Conservation (phyloP, 768 basidiomycete genomes). For the Phanerochaete sordida region DNA sequence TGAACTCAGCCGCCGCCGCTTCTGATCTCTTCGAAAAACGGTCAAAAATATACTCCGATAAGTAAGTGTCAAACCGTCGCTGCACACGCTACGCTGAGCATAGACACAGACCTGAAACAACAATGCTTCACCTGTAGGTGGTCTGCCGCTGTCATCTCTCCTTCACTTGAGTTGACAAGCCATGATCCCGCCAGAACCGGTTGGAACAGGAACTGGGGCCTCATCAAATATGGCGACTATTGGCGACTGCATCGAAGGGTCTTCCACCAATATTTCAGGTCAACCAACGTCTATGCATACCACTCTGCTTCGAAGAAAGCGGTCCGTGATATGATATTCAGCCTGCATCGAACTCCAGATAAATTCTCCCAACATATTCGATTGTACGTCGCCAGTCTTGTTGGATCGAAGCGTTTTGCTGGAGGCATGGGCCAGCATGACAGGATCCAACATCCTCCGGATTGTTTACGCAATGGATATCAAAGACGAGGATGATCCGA, state of each 20-base stretch:
- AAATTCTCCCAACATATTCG: too few relatives aligned
- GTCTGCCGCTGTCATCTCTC: background rate
- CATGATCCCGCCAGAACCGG: background rate
- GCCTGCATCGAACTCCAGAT: too few relatives aligned
- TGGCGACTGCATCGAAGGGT: conserved; percentile 17
- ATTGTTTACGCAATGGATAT: background rate
- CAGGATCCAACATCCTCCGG: background rate
- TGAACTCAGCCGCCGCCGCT: background rate
- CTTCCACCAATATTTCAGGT: conserved; percentile 19
- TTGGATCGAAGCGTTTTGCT: too few relatives aligned
- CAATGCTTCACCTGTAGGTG: background rate
- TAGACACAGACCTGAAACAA: background rate
- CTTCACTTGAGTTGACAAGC: too few relatives aligned
- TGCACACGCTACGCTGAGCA: background rate
- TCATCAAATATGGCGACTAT: conserved; percentile 10
- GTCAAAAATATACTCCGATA: conserved; percentile 1
- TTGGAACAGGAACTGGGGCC: conserved; percentile 6
- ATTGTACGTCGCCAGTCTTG: background rate
- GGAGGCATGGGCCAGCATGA: background rate
- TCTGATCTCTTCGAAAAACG: conserved; percentile 6
- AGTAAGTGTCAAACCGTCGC: background rate
- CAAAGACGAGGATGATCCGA: background rate
- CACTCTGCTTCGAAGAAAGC: background rate
- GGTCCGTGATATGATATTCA: too few relatives aligned
- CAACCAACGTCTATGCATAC: background rate